phyloP scores from a whole-genome alignment of 2,329 filamentous ascomycete species.

The Rutstroemia sydowiana region DNA sequence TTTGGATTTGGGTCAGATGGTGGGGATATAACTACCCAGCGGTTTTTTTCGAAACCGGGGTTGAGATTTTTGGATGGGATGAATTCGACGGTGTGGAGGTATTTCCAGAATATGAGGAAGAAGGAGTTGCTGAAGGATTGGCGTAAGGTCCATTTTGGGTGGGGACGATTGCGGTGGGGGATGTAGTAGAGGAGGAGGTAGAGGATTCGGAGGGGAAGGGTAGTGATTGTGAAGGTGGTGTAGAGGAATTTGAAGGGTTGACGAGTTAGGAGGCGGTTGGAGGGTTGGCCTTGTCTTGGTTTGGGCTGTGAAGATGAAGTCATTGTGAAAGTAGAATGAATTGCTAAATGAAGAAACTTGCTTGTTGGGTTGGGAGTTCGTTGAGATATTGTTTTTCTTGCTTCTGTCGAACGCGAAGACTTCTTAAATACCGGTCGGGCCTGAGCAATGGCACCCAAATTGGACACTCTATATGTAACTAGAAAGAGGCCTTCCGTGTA shows the following conservation, averaged over 20 bases:
- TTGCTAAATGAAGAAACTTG: no score
- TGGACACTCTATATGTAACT: no score
- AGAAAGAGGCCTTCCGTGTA: no score
- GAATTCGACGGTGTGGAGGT: not conserved
- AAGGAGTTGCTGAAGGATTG: not conserved
- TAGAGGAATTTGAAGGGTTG: not conserved
- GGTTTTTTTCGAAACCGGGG: not conserved
- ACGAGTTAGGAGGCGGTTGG: no score
- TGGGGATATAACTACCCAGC: conserved; percentile 2
- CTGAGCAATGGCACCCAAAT: no score
- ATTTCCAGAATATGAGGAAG: not conserved
- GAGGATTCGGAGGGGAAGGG: not conserved
- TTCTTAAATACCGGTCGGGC: no score
- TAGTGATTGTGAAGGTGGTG: not conserved
- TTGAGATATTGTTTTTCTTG: no score
- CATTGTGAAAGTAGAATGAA: no score
- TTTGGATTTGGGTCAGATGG: not conserved
- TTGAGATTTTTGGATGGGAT: not conserved
- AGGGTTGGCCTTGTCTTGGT: no score
- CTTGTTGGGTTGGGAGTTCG: no score
- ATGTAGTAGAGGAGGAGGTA: not conserved
- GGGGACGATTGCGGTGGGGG: not conserved
- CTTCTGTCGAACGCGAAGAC: no score
- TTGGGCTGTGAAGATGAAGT: no score
- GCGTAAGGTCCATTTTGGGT: conserved; percentile 6